Base-by-base conservation (phyloP, 2,329 filamentous ascomycete genomes). In the Westerdykella aurantiaca region DNA sequence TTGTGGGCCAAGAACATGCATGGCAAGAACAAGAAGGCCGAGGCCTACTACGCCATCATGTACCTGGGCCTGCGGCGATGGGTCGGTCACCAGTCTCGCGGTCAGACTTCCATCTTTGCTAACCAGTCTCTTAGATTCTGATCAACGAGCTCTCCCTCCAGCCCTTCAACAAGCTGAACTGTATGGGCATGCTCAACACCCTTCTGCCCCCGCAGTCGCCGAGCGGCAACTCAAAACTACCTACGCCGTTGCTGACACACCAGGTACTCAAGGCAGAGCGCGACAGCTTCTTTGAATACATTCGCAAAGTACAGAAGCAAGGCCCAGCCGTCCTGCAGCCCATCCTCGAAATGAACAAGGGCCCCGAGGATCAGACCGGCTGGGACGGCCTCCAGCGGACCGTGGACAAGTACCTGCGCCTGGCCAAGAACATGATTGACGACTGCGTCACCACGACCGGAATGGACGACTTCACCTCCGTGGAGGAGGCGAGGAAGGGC, bases 161-260 rank as follows among this genome's bases (percentile, higher is more conserved):
- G 25, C 79, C 80, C 0, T 82, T 81, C 64, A 79, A 80, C 68
- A 82, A 81, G 61, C 72, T 76, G 55, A 83, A 83, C 59, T 82
- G 81, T 57, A 72, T 83, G 50, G 81, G 79, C 42, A 81, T 85
- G 75, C 75, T 85, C 40, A 85, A 85, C 65, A 84, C 81, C 9
- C 69, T 85, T 23, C 80, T 83, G 50, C 81, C 81, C 6, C 80
- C 81, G 2, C 70, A 76, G 34, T 69, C 71, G 35, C 62, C 66
- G 13, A 69, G 70, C 14, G 52, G 45, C 16, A 42, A 47, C 22
- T 50, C 51, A 12, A 62, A 53, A 39, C 49, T 60, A 35, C 77
- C 76, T 5, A 79, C 77, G 9, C 65, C 72, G 22, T 72, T 77
- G 41, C 61, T 83, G 45, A 78, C 74, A 7, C 61, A 68, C 3